Base-by-base conservation (phyloP, 805 yeast genomes). In the Barnettozyma populi region DNA sequence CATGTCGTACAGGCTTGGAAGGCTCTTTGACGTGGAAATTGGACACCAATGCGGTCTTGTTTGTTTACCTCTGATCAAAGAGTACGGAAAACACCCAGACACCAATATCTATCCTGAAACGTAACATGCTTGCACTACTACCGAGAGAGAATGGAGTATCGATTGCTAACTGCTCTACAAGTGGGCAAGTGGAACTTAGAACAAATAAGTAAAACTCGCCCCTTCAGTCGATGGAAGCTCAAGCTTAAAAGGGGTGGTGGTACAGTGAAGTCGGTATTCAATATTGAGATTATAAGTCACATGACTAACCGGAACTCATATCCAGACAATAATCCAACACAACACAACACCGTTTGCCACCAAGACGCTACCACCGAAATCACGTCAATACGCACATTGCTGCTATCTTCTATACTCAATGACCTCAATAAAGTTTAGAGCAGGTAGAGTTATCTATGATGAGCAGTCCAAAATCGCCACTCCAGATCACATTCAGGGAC, bases 361-460 rank as follows among this genome's bases (percentile, higher is more conserved):
- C 37, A 35, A 35, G 25, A 18, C 32, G 13, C 7, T 14, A 11
- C 5, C 7, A 11, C 13, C 8, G 13, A 29, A 29, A 2, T 5
- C 32, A 14, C 32, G 16, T 11, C 13, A 29, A 29, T 14, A 29
- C 16, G 16, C 16, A 29, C 32, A 35, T 7, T 18, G 37, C 37
- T 16, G 16, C 9, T 35, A 2, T 5, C 21, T 16, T 35, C 7
- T 16, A 18, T 21, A 35, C 21, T 19, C 27, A 27, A 57, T 57
- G 60, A 43, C 56, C 0, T 34, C 46, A 0, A 36, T 64, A 24
- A 78, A 68, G 53, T 86, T 87, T 70, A 82, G 84, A 64, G 96
- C 96, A 24, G 96, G 96, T 19, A 76, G 75, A 61, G 94, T 86
- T 8, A 73, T 73, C 14, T 83, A 76, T 61, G 78, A 85, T 58